phyloP scores from a whole-genome alignment of 441 rosid species.

The Gossypium davidsonii region DNA sequence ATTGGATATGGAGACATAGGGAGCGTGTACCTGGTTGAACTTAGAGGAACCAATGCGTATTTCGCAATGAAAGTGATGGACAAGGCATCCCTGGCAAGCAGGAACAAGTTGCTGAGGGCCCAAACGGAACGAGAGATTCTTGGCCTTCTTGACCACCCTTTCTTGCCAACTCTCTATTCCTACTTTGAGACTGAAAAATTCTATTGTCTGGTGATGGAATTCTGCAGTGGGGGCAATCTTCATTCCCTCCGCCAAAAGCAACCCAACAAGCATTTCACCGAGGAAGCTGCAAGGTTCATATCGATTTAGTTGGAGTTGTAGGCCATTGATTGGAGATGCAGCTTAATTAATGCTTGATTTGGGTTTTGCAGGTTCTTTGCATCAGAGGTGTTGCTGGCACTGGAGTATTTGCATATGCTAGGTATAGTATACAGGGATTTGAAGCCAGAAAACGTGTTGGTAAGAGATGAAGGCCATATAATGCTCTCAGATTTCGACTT shows the following conservation, averaged over 20 bases:
- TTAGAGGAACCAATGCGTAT: slow-evolving; percentile 49
- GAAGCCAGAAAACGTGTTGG: slow-evolving; percentile 84
- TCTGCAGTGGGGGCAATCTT: slow-evolving; percentile 89
- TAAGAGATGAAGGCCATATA: slow-evolving; percentile 79
- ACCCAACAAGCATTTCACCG: slow-evolving; percentile 59
- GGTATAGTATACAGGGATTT: slow-evolving; percentile 84
- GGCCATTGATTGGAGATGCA: too few relatives aligned
- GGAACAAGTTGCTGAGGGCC: slow-evolving; percentile 75
- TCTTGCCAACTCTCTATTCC: slow-evolving; percentile 71
- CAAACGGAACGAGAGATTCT: slow-evolving; percentile 88
- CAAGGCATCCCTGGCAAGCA: slow-evolving; percentile 72
- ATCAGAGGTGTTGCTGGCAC: slow-evolving; percentile 71
- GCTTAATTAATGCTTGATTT: not conserved
- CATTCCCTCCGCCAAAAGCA: slow-evolving; percentile 87
- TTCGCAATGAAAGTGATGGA: slow-evolving; percentile 94
- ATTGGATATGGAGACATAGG: slow-evolving; percentile 87
- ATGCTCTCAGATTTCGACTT: slow-evolving; percentile 90
- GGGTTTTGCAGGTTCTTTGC: slow-evolving; percentile 56
- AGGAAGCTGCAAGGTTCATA: slow-evolving; percentile 65
- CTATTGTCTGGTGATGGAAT: slow-evolving; percentile 83
- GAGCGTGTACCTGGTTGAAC: slow-evolving; percentile 70
- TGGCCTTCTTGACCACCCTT: slow-evolving; percentile 83
- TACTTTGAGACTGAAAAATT: slow-evolving; percentile 79
- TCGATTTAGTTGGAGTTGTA: too few relatives aligned
- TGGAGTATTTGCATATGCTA: slow-evolving; percentile 87